phyloP scores from a whole-genome alignment of 768 basidiomycete genomes.

The Russula griseocarnosa region DNA sequence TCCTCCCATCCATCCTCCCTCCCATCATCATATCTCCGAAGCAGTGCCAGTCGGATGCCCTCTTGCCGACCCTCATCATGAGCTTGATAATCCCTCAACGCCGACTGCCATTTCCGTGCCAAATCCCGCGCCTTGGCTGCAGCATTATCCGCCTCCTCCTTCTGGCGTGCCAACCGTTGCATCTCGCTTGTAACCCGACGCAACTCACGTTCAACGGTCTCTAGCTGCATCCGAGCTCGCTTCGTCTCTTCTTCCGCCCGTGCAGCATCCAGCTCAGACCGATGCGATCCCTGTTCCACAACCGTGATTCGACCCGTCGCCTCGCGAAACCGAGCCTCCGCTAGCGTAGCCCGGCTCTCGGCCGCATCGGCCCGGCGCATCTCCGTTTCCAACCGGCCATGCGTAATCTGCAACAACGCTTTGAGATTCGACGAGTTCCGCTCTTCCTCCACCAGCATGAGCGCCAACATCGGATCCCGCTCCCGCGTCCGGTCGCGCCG shows the following conservation, averaged over 20 bases:
- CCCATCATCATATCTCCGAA: conserved; percentile 26
- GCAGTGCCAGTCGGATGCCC: conserved; percentile 24
- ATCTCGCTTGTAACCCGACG: conserved; percentile 23
- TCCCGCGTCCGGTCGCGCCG: conserved; percentile 9
- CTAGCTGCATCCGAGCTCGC: conserved; percentile 28
- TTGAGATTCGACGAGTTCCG: conserved; percentile 29
- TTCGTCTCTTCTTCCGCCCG: conserved; percentile 28
- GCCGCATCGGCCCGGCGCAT: conserved; percentile 25
- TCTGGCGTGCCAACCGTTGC: conserved; percentile 25
- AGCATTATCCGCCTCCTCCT: conserved; percentile 25
- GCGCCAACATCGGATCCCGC: conserved; percentile 26
- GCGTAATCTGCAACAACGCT: conserved; percentile 26
- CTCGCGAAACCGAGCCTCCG: conserved; percentile 25
- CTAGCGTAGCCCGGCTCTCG: conserved; percentile 27
- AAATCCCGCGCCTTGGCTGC: conserved; percentile 28
- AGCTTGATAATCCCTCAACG: conserved; percentile 26
- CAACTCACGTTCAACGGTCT: conserved; percentile 27
- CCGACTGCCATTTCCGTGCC: conserved; percentile 26
- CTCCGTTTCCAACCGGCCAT: conserved; percentile 26
- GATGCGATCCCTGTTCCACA: conserved; percentile 26
- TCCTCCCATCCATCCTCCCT: conserved; percentile 28
- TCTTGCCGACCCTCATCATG: conserved; percentile 27
- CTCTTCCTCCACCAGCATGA: conserved; percentile 29
- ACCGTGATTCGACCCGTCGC: conserved; percentile 3
- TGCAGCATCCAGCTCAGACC: conserved; percentile 24